Evolutionary conservation across 2,329 filamentous ascomycete species (phyloP), one percentile per base, ranked within the genome.

Genomic region (Cytospora mali): DNA sequence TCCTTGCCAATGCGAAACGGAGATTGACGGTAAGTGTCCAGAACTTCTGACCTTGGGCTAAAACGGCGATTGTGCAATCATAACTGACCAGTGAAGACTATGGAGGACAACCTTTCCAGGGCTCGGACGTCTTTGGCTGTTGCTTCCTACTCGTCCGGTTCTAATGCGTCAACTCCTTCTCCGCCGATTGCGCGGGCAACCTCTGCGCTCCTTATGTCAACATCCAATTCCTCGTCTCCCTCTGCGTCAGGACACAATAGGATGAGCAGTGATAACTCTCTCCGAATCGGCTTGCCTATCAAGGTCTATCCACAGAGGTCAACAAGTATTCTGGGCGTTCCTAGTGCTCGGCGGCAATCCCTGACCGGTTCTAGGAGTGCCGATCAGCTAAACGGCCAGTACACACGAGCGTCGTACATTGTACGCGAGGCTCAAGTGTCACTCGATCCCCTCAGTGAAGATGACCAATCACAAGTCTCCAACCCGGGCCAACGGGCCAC

Each of bases 1-100:
- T 97, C 72, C 81, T 98, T 61, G 92, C 93, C 61, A 97, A 96
- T 76, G 94, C 94, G 33, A 97, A 97, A 78, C 89, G 88, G 74
- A 84, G 93, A 69, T 81, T 98, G 65, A 95, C 91, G 72, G 92
- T 96, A 81, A 74, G 91, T 77, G n/a, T 23, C n/a, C 21, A 13
- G 10, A 13, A 14, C 3, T 6, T 51, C 16, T 9, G n/a, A 49
- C 29, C 29, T n/a, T n/a, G n/a, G n/a, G n/a, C 25, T 21, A 3
- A 18, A 14, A 27, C 21, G 49, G 42, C 39, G 5, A 21, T 23
- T 3, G 7, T 9, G n/a, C 27, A 55, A 51, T 33, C 55, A 71
- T 75, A 66, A 76, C 16, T 31, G 31, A 42, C 60, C 55, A 25
- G 3, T 39, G 29, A 73, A 96, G 92, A 90, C 91, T 33, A 97